These are phyloP conservation scores for Hypoxylon perforatum DNA, from an alignment of 495 filamentous ascomycete species.

Conservation along the genomic window DNA sequence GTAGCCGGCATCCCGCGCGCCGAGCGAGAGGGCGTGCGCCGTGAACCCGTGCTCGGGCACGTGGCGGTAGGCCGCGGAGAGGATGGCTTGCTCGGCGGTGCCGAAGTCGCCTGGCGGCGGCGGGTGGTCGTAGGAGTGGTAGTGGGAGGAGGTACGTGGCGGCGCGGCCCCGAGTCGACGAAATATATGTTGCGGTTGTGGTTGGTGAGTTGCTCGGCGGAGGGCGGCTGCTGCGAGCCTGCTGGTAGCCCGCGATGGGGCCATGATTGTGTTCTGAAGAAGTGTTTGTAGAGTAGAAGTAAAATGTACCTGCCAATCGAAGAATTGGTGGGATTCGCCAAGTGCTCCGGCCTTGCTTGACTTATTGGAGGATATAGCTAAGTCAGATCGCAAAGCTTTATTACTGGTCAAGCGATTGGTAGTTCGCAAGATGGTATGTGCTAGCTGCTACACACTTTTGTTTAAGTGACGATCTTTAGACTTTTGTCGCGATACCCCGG, in stretches of 20 bases:
- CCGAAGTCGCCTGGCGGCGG: conserved; percentile 70
- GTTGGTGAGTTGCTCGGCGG: conserved; percentile 10
- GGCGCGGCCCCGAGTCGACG: not conserved
- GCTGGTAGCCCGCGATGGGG: conserved; percentile 20
- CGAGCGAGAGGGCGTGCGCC: conserved; percentile 72
- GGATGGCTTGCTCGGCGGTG: conserved; percentile 77
- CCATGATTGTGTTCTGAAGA: no score
- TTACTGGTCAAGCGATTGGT: no score
- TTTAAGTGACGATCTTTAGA: conserved; percentile 14
- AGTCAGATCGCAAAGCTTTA: no score
- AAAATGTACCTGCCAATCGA: no score
- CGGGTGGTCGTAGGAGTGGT: conserved; percentile 79
- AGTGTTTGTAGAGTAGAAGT: no score
- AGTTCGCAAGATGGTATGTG: conserved; percentile 5
- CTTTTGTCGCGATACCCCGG: not conserved
- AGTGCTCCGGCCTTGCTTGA: not conserved
- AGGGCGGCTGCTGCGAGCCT: conserved; percentile 8
- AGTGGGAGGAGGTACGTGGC: conserved; percentile 67
- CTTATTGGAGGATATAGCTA: not conserved
- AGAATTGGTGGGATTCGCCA: no score
- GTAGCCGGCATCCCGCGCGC: conserved; percentile 84
- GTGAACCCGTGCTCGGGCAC: conserved; percentile 89
- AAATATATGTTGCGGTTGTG: conserved; percentile 4
- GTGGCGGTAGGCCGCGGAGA: conserved; percentile 80
- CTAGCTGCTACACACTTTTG: not conserved